Percentiles rank a stretch among this genome's conserved stretches.
phyloP scores from a whole-genome alignment of 148 eudicot species.

The Cornus kousa region DNA sequence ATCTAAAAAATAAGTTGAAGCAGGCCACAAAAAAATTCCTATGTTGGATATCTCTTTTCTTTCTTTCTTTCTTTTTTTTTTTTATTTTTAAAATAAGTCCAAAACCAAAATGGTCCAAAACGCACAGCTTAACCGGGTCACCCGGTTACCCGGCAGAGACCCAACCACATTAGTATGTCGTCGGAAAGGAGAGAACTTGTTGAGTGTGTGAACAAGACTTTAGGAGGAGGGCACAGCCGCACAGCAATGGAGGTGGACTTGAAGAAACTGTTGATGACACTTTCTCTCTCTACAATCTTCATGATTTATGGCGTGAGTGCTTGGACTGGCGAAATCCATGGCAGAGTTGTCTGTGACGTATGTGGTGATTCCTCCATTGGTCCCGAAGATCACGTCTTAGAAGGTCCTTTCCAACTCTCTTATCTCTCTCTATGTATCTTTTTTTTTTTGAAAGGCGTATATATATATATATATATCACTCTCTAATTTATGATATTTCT shows the following conservation, averaged over 20 bases:
- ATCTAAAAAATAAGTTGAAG: no score
- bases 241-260: conserved; percentile 14
- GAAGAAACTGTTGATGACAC: neutral
- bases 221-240: neutral
- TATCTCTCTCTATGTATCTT: neutral
- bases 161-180: no score
- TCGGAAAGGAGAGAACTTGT: neutral
- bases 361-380: conserved; percentile 91
- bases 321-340: conserved; percentile 94
- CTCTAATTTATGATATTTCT: neutral
- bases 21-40: no score
- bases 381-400: conserved; percentile 85
- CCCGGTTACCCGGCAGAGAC: conserved; percentile 3
- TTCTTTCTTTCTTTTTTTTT: no score
- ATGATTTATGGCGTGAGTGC: conserved; percentile 23
- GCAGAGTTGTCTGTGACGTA: conserved; percentile 92
- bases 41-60: no score
- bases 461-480: neutral
- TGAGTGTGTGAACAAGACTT: neutral
- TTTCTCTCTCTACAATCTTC: conserved; percentile 12
- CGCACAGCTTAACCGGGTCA: neutral
- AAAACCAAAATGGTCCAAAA: no score
- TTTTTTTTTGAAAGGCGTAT: no score
- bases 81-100: no score
- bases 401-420: conserved; percentile 35